Evolutionary conservation across 352 stramenopile genomes (phyloP).

Genomic region (Lagenidium giganteum): DNA sequence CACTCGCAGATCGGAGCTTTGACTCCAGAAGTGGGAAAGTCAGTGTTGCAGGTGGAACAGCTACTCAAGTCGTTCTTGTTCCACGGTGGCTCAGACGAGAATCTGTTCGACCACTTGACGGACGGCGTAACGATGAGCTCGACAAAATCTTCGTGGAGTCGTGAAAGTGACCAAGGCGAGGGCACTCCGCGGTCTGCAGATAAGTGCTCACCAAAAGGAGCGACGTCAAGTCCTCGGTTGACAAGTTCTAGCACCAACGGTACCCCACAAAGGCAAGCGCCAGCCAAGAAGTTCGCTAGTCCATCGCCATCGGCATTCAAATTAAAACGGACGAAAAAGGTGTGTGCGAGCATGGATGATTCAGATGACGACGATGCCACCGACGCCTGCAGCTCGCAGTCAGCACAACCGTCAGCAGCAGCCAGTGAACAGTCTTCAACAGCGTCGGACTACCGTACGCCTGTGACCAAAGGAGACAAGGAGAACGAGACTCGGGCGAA

Average conservation of each 20-base stretch:
- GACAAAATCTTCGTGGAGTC: too few species aligned
- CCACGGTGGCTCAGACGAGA: neutral
- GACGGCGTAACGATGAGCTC: too few species aligned
- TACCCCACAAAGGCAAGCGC: neutral
- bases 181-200: neutral
- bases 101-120: too few species aligned
- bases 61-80: constrained; percentile 34
- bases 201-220: neutral
- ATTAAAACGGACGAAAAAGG: constrained; percentile 23
- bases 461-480: neutral
- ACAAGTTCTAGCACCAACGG: too few species aligned
- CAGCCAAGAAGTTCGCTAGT: constrained; percentile 8
- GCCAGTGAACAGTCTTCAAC: too few species aligned
- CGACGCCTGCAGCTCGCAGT: constrained; percentile 1
- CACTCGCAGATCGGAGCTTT: constrained; percentile 73
- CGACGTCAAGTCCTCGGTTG: too few species aligned
- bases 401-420: neutral
- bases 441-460: too few species aligned
- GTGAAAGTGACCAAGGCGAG: too few species aligned
- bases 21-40: constrained; percentile 56
- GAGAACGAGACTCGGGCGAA: neutral
- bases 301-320: constrained; percentile 20
- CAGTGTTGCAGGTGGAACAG: constrained; percentile 65
- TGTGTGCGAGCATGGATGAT: constrained; percentile 42
- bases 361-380: constrained; percentile 21